A percentile compares a stretch with the other conserved stretches of the same genome.
Conservation (phyloP, 768 basidiomycete genomes). For the Sporobolomyces phaffii region DNA sequence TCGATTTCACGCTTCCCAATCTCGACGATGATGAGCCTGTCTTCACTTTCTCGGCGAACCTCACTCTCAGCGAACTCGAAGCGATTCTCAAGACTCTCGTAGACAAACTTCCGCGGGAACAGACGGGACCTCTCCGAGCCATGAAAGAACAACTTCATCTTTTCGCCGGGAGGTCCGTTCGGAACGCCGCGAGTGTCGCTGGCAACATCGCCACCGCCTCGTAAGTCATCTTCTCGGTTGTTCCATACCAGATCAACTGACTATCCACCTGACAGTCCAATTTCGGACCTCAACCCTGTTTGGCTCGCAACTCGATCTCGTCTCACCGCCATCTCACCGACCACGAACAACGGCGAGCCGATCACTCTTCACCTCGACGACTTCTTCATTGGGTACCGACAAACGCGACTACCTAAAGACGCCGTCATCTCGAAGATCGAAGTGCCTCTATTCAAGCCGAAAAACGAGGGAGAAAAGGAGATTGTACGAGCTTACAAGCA, state of each 20-base stretch:
- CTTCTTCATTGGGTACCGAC: slow-evolving; percentile 42
- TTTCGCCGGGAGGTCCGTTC: slow-evolving; percentile 40
- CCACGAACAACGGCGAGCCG: slow-evolving; percentile 13
- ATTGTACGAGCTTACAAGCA: slow-evolving; percentile 42
- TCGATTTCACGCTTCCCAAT: slow-evolving; percentile 9
- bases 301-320: slow-evolving; percentile 39
- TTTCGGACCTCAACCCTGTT: slow-evolving; percentile 41
- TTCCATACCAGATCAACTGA: too few species aligned
- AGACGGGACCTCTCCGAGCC: slow-evolving; percentile 25
- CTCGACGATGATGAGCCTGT: neutral
- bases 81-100: slow-evolving; percentile 12
- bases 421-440: slow-evolving; percentile 36
- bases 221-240: slow-evolving; percentile 11
- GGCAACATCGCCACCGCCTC: slow-evolving; percentile 43
- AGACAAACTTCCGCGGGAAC: neutral
- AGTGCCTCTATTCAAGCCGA: slow-evolving; percentile 27
- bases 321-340: slow-evolving; percentile 7
- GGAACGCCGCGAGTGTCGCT: slow-evolving; percentile 39
- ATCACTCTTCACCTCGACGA: slow-evolving; percentile 11
- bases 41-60: slow-evolving; percentile 34
- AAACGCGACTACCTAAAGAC: slow-evolving; percentile 37
- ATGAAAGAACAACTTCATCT: slow-evolving; percentile 39
- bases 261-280: neutral
- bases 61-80: slow-evolving; percentile 32
- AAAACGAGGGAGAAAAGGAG: slow-evolving; percentile 4